phyloP scores from a whole-genome alignment of 1,284 basidiomycete genomes.

The Puccinia horiana region DNA sequence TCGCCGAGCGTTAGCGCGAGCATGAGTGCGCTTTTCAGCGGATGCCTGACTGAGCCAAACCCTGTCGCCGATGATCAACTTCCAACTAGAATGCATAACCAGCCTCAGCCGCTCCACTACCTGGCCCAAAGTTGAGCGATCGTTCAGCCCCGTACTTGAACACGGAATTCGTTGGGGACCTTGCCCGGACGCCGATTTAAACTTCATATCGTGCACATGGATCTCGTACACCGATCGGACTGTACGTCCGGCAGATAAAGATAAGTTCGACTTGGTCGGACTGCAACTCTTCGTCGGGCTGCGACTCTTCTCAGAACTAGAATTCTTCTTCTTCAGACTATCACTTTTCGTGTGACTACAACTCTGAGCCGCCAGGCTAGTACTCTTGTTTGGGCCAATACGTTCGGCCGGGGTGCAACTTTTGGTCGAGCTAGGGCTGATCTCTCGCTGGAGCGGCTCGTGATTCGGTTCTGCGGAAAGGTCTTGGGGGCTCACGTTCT shows the following conservation, averaged over 20 bases:
- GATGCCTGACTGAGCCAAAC: constrained; percentile 18
- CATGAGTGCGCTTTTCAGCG: not conserved
- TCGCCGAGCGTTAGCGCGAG: too few relatives aligned
- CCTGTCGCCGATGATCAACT: constrained; percentile 21
- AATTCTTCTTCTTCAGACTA: too few relatives aligned
- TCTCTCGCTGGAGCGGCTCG: not conserved
- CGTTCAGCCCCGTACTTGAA: constrained; percentile 3
- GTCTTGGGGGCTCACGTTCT: not conserved
- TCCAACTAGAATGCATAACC: not conserved
- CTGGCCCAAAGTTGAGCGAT: not conserved
- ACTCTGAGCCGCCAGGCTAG: not conserved
- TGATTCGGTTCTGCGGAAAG: not conserved
- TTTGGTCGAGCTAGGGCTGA: not conserved
- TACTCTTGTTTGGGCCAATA: not conserved
- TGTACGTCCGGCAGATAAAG: not conserved
- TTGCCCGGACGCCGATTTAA: constrained; percentile 19
- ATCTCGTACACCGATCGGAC: constrained; percentile 29
- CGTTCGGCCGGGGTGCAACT: not conserved
- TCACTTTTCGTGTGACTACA: too few relatives aligned
- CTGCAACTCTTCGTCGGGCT: not conserved
- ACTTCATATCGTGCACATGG: constrained; percentile 5
- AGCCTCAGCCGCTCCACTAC: constrained; percentile 2
- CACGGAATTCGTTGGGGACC: constrained; percentile 19
- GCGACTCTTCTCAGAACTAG: not conserved
- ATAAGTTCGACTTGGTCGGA: not conserved